phyloP scores from a whole-genome alignment of 2,329 filamentous ascomycete genomes.

The Exophiala aquamarina region DNA sequence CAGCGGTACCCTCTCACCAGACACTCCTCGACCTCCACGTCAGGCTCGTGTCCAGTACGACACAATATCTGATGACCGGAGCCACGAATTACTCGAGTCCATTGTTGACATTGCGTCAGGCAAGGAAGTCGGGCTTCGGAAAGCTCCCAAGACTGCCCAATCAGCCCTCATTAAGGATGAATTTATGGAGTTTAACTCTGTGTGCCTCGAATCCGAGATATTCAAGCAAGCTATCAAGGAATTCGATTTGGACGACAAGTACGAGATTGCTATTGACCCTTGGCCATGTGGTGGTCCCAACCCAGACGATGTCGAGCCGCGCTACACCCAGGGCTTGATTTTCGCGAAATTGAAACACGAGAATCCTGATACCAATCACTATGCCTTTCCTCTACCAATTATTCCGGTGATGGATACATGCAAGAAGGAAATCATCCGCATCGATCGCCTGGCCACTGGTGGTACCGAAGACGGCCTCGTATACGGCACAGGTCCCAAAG shows the following conservation, averaged over 20 bases:
- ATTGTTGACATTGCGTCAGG: constrained; percentile 49
- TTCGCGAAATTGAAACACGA: constrained; percentile 49
- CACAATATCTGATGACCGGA: constrained; percentile 52
- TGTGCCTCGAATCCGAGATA: constrained; percentile 53
- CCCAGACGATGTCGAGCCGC: constrained; percentile 48
- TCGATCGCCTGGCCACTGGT: constrained; percentile 58
- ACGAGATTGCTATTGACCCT: constrained; percentile 55
- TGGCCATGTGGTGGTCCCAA: constrained; percentile 59
- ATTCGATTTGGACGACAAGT: constrained; percentile 54
- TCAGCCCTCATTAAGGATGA: constrained; percentile 50
- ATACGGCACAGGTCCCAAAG: constrained; percentile 41
- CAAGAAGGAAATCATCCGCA: constrained; percentile 54
- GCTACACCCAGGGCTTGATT: constrained; percentile 56
- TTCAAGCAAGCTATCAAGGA: constrained; percentile 54
- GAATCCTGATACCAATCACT: constrained; percentile 61
- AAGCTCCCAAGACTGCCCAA: constrained; percentile 49
- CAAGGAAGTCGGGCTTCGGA: constrained; percentile 42
- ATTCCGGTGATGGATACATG: constrained; percentile 60
- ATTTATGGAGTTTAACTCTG: constrained; percentile 47
- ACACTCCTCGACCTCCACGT: constrained; percentile 49
- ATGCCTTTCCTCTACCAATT: constrained; percentile 60
- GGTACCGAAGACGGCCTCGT: constrained; percentile 50
- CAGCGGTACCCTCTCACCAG: constrained; percentile 39
- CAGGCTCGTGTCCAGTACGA: constrained; percentile 57
- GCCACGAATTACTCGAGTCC: constrained; percentile 57